A percentile compares a stretch with the other conserved stretches of the same genome.
phyloP scores from a whole-genome alignment of 192 early-diverging fungal species.

The Anaeromyces robustus region DNA sequence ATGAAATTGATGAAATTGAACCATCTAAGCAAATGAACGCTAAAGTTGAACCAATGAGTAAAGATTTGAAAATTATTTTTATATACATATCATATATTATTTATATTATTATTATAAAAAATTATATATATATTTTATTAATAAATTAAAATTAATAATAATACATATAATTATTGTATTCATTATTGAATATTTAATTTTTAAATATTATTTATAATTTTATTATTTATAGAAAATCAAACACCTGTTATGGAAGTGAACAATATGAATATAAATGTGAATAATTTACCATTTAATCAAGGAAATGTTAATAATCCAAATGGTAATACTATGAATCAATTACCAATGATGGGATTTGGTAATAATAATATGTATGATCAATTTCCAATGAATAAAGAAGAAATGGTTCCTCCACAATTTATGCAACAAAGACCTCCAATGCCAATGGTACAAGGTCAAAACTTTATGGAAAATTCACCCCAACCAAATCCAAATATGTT shows the following conservation, averaged over 20 bases:
- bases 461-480: neutral
- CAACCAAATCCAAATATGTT: neutral
- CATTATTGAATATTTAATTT: no score
- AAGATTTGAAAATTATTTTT: neutral
- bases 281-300: neutral
- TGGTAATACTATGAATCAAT: neutral
- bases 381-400: neutral
- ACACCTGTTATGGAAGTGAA: neutral
- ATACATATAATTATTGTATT: no score
- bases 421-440: neutral
- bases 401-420: neutral
- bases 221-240: neutral
- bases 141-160: no score
- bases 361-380: neutral
- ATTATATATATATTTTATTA: no score
- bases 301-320: neutral
- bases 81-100: no score
- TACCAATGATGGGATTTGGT: neutral
- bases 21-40: neutral
- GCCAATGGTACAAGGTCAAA: neutral
- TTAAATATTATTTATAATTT: no score
- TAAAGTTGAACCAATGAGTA: neutral
- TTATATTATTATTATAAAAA: no score
- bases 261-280: neutral
- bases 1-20: neutral